These are phyloP conservation scores for Tremella fuciformis DNA, from an alignment of 768 basidiomycete genomes.

Conservation along the genomic window DNA sequence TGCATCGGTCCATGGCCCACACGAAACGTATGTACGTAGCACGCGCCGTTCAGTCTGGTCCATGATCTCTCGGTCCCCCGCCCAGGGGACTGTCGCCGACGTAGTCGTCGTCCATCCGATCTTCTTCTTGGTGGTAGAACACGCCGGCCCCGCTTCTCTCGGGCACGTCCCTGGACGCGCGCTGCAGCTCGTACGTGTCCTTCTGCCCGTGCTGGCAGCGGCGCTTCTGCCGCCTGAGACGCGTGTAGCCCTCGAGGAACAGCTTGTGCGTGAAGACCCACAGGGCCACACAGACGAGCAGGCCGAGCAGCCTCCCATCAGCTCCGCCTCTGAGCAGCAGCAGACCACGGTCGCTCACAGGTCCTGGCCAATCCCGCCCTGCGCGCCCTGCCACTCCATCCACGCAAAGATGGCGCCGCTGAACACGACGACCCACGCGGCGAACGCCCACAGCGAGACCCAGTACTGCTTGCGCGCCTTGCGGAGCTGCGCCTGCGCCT, in stretches of 20 bases:
- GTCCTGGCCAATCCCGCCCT: neutral
- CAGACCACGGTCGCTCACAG: slow-evolving; percentile 2
- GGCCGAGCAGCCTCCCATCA: neutral
- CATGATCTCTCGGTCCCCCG: too few species aligned
- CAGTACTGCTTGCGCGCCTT: neutral
- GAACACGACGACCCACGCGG: neutral
- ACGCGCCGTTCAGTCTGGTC: too few species aligned
- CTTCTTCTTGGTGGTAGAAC: too few species aligned
- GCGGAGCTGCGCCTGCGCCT: neutral
- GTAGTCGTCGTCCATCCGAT: too few species aligned
- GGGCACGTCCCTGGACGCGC: too few species aligned
- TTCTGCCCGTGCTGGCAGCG: too few species aligned
- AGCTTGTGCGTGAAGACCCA: slow-evolving; percentile 3
- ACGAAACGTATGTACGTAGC: too few species aligned
- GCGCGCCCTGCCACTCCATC: neutral
- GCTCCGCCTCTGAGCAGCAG: neutral
- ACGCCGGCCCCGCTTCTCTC: too few species aligned
- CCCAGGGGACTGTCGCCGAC: too few species aligned
- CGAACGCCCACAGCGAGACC: neutral
- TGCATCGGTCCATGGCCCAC: too few species aligned
- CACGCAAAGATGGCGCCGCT: neutral
- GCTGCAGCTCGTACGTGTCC: too few species aligned
- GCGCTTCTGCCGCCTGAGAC: too few species aligned
- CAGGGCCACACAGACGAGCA: neutral
- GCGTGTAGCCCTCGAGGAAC: neutral